Base-by-base conservation (phyloP, 805 yeast genomes). In the Sugiyamaella valdiviana region DNA sequence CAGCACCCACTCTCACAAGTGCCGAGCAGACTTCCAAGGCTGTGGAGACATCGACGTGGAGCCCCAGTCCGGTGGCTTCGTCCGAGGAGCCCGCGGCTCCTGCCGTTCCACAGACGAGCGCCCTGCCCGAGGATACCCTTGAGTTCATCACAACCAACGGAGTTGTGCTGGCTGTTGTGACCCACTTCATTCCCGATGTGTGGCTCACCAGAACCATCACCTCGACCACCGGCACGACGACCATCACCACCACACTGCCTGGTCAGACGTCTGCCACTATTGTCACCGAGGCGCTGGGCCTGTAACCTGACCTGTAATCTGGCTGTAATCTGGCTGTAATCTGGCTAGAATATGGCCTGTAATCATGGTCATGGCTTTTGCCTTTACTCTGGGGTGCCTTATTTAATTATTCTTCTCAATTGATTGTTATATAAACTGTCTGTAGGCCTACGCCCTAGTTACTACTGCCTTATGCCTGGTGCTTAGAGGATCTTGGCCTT, bases 401-500 rank as follows among this genome's bases (percentile, higher is more conserved):
- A 14, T 32, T 16, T n/a, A 32, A 32, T n/a, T 7, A 14, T 5
- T 14, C 15, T 32, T 32, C 12, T 32, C 36, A 32, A 5, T 5
- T 16, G 12, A 5, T 5, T 16, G 4, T 32, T 32, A 5, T 32
- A 32, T 7, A 32, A 32, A 32, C n/a, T n/a, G n/a, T n/a, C n/a
- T n/a, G n/a, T n/a, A n/a, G n/a, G n/a, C n/a, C n/a, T 29, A n/a
- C n/a, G 12, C 36, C 12, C 36, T n/a, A n/a, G 36, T n/a, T 29
- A n/a, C n/a, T 29, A 17, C n/a, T 37, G 40, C n/a, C n/a, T n/a
- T n/a, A 17, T n/a, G 12, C 40, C 20, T 20, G 39, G 17, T 50
- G 53, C 36, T 53, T 55, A 5, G 45, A 43, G 14, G 44, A 56
- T 16, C 63, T 12, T 6, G 39, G 20, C 6, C 20, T 39, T 26